phyloP scores from a whole-genome alignment of 345 rosid genomes.

The Citrus sinensis region DNA sequence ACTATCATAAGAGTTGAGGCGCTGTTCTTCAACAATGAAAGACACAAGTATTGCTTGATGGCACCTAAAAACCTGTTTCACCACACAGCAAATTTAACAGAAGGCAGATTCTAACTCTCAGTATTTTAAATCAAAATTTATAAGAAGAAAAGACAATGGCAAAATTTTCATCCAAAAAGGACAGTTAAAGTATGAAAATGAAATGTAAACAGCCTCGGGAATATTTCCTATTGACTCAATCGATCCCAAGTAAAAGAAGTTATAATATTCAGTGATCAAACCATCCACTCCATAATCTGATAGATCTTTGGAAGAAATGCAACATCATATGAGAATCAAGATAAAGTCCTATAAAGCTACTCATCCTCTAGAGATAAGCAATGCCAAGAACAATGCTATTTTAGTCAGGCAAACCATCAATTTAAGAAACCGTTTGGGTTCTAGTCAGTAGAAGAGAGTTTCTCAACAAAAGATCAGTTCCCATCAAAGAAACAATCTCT shows the following conservation, averaged over 20 bases:
- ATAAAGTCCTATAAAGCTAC: neutral
- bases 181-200: neutral
- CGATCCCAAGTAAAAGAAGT: no score
- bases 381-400: neutral
- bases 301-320: no score
- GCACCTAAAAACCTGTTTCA: slow-evolving; percentile 95
- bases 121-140: neutral
- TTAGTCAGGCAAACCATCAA: neutral
- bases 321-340: neutral
- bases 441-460: neutral
- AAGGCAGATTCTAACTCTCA: neutral
- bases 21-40: slow-evolving; percentile 92
- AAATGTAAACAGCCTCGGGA: neutral
- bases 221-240: neutral
- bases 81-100: slow-evolving; percentile 13
- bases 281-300: no score
- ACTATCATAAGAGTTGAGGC: slow-evolving; percentile 94
- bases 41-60: slow-evolving; percentile 94
- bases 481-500: neutral
- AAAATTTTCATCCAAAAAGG: neutral
- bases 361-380: neutral
- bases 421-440: neutral
- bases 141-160: neutral
- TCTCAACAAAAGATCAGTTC: neutral
- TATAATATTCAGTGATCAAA: no score